phyloP scores from a whole-genome alignment of 1,284 basidiomycete genomes.

The Apiotrichum domesticum region DNA sequence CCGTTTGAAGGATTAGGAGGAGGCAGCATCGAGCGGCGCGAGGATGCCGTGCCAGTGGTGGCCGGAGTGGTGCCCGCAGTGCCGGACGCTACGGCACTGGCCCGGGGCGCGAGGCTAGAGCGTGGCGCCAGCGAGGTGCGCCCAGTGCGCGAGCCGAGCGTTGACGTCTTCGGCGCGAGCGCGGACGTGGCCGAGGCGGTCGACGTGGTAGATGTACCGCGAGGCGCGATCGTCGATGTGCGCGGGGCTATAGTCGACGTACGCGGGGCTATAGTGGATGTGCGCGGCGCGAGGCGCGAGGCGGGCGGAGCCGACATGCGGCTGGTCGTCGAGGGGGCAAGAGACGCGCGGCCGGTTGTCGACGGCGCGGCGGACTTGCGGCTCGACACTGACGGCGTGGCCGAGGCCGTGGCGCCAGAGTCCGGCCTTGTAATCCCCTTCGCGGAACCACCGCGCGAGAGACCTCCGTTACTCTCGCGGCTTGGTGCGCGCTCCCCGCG shows the following conservation, averaged over 20 bases:
- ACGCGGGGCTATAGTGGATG: not conserved
- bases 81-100: not conserved
- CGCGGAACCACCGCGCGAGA: not conserved
- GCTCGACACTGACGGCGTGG: not conserved
- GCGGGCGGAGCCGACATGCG: not conserved
- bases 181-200: too few relatives aligned
- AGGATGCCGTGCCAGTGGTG: not conserved
- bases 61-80: not conserved
- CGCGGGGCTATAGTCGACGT: too few relatives aligned
- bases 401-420: not conserved
- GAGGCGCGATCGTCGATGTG: too few relatives aligned
- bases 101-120: not conserved
- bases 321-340: too few relatives aligned
- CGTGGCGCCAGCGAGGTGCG: not conserved
- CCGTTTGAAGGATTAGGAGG: not conserved
- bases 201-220: too few relatives aligned
- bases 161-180: not conserved
- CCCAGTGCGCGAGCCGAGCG: not conserved
- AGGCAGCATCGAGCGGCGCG: not conserved
- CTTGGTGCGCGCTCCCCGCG: not conserved
- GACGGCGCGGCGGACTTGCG: too few relatives aligned
- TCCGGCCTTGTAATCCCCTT: not conserved
- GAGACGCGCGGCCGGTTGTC: too few relatives aligned
- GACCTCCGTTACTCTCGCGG: not conserved
- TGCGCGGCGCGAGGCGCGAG: not conserved